Evolutionary conservation across 768 basidiomycete species (phyloP), one percentile per base, ranked within the genome.

Genomic region (Serendipita sp.): DNA sequence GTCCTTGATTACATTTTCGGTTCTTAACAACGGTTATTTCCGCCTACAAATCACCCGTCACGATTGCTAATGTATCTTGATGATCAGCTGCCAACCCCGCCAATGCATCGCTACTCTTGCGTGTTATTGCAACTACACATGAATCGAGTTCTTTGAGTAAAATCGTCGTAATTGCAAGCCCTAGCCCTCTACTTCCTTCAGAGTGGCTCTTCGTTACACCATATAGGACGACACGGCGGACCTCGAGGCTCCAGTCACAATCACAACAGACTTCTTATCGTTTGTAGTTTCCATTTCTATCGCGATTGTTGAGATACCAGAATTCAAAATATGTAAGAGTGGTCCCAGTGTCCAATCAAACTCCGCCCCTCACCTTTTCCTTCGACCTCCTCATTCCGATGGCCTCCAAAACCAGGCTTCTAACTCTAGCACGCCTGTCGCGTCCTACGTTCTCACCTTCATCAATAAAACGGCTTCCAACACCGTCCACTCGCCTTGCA

Each of bases 241-340:
- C 86, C 79, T 89, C 61, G 88, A 93, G 20, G 88, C 92, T 61
- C 94, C 93, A 63, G 92, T 89, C 66, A 95, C 78, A 62, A 93
- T 71, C 33, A 93, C 77, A 61, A 87, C 81, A 3, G 84, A 82
- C 64, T 74, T 78, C 2, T 26, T 28, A 24, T 33, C 24, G 13
- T n/a, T 24, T 24, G 28, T 24, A 3, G n/a, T 20, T 48, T 58
- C 53, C 53, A 58, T 58, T 28, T 28, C 28, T 58, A 48, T 28
- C 45, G 26, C n/a, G 45, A 7, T 38, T 14, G 5, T 14, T 1
- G 34, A 38, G 14, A 38, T 38, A 38, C 5, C 14, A 1, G 34
- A 38, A 38, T 38, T 38, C 34, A 38, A 38, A 38, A 48, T 20
- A 9, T 20, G 45, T 17, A 20, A n/a, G n/a, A 28, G 45, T n/a